Evolutionary conservation across 495 filamentous ascomycete genomes (phyloP).

Genomic region (Filosporella fistucella): DNA sequence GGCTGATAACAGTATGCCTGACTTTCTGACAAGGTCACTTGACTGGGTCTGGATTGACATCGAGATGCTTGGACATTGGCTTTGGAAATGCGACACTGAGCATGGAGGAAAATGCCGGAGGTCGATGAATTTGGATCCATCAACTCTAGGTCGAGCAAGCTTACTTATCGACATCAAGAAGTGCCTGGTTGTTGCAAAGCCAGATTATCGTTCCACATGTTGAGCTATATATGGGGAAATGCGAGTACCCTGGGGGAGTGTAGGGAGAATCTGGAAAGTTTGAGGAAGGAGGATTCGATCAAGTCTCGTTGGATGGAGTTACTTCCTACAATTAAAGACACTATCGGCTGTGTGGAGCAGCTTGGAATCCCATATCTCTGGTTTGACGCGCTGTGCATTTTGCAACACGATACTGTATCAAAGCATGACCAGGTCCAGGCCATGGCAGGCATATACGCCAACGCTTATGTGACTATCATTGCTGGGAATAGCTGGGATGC

Average conservation of each 20-base stretch:
- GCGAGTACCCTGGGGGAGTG: not conserved
- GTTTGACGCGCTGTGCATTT: constrained; percentile 13
- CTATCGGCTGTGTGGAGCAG: constrained; percentile 9
- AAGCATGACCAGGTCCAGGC: constrained; percentile 13
- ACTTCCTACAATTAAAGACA: constrained; percentile 19
- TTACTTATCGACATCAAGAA: constrained; percentile 7
- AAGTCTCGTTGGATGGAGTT: constrained; percentile 2
- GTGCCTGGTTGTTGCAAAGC: not conserved
- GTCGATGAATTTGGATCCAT: not conserved
- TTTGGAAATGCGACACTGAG: constrained; percentile 1
- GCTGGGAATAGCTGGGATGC: constrained; percentile 18
- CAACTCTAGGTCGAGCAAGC: not conserved
- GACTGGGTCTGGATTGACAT: constrained; percentile 3
- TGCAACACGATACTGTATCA: constrained; percentile 19
- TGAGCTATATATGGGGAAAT: constrained; percentile 26
- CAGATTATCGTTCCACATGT: constrained; percentile 11
- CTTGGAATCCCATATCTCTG: constrained; percentile 23
- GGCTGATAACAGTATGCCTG: too few species aligned
- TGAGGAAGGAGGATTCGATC: not conserved
- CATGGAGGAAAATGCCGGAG: constrained; percentile 2
- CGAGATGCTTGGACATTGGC: constrained; percentile 5
- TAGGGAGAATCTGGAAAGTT: not conserved
- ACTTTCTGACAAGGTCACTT: not conserved
- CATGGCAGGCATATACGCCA: constrained; percentile 23
- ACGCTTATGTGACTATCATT: constrained; percentile 21